Base-by-base conservation (phyloP, 495 filamentous ascomycete species). In the Terfezia claveryi region DNA sequence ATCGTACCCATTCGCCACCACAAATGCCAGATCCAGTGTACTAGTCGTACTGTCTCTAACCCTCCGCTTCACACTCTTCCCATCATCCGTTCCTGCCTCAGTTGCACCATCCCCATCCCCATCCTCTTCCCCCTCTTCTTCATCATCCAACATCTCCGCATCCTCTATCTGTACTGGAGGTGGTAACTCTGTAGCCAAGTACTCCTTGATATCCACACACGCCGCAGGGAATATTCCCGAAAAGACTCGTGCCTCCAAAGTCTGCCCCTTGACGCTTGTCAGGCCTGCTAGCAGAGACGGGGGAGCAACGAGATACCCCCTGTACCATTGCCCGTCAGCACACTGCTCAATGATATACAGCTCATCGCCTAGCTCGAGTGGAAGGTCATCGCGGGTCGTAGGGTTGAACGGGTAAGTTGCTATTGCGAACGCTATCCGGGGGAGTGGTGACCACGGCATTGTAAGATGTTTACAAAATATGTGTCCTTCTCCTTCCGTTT, bases 271-370 rank as follows among this genome's bases (percentile, higher is more conserved):
- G 59, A 79, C 79, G 64, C 82, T 87, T 6, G 92, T 96, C 61
- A 98, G 73, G 38, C 89, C 92, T 16, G 91, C 85, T 52, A 96
- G 77, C 59, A 98, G 71, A 50, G 85, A 93, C 7, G 92, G 92
- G 8, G 91, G 91, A 62, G 89, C 85, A 56, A 96, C 81, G 50
- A 98, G 75, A 69, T 98, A 98, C 44, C 91, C 91, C 14, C 91
- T 80, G 63, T 84, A 87, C 92, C 92, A 98, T 63, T 85, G 76
- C 58, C 81, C 83, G 68, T 92, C 76, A 23, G 67, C 68, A 4
- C 87, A 88, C 68, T 94, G 85, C 70, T 98, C 91, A 64, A 98
- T 94, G 55, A 98, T 93, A 69, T 98, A 98, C 53, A 98, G 73
- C 68, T 96, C 91, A 74, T 98, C 91, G 64, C 91, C 91, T 32